A percentile compares a stretch with the other conserved stretches of the same genome.
These are phyloP conservation scores for Meyerozyma guilliermondii DNA, from an alignment of 1,139 yeast species.

Conservation along the genomic window DNA sequence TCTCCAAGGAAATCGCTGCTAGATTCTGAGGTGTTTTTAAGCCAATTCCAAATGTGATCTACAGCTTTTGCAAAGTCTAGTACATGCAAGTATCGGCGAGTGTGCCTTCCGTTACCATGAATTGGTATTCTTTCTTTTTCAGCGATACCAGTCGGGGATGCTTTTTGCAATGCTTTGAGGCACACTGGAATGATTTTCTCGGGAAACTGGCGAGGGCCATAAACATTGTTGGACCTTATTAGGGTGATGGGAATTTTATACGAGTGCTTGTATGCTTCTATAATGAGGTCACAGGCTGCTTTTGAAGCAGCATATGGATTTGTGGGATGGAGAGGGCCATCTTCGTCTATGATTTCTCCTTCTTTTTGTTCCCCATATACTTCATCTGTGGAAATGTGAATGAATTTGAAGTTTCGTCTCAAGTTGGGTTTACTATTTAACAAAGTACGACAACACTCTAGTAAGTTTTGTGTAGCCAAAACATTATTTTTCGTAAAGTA, in stretches of 20 bases:
- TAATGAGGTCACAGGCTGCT: conserved; percentile 51
- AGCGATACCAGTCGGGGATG: conserved; percentile 4
- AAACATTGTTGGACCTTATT: conserved; percentile 50
- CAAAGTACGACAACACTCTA: conserved; percentile 34
- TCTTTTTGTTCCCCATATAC: conserved; percentile 45
- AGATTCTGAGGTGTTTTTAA: not conserved
- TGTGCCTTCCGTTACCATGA: conserved; percentile 48
- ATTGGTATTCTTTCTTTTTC: conserved; percentile 18
- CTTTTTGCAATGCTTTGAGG: conserved; percentile 13
- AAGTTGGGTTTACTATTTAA: conserved; percentile 1
- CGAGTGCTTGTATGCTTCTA: conserved; percentile 42
- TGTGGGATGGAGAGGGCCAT: conserved; percentile 41
- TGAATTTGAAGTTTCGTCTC: conserved; percentile 15
- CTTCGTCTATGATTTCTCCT: conserved; percentile 25
- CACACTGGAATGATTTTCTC: conserved; percentile 49
- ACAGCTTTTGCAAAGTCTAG: conserved; percentile 45
- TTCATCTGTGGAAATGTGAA: conserved; percentile 60
- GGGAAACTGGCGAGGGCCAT: conserved; percentile 53
- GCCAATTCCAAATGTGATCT: conserved; percentile 22
- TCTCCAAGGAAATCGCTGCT: conserved; percentile 22
- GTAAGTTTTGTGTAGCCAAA: conserved; percentile 44
- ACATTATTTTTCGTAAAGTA: conserved; percentile 46
- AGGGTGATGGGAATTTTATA: conserved; percentile 40
- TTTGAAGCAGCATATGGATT: conserved; percentile 60
- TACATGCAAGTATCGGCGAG: conserved; percentile 45